Percentiles rank a stretch among this genome's conserved stretches.
Conservation (phyloP, 2,329 filamentous ascomycete species). For the Apiospora kogelbergensis region DNA sequence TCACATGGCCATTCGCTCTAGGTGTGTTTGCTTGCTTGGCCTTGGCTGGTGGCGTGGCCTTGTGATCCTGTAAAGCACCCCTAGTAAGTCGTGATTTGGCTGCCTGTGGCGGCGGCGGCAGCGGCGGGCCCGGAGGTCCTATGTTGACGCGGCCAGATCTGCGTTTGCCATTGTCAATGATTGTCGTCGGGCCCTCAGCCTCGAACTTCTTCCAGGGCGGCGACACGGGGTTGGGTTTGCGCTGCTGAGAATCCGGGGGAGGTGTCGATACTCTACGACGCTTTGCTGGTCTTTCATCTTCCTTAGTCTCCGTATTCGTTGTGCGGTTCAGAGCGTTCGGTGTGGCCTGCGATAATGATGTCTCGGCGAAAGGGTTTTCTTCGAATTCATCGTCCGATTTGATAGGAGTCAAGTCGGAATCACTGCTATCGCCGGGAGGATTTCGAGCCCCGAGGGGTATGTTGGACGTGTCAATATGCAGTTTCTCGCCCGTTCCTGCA, state of each 20-base stretch:
- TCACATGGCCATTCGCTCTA: constrained; percentile 29
- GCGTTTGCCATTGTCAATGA: constrained; percentile 70
- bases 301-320: constrained; percentile 27
- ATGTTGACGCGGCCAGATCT: constrained; percentile 66
- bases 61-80: constrained; percentile 38
- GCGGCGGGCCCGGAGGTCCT: constrained; percentile 51
- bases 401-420: constrained; percentile 18
- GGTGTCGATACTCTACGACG: constrained; percentile 60
- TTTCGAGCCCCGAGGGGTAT: background rate
- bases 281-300: constrained; percentile 56
- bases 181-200: constrained; percentile 85
- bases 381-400: constrained; percentile 20
- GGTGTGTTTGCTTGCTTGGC: constrained; percentile 29
- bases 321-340: constrained; percentile 14
- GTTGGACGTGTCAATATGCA: background rate
- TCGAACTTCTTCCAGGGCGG: constrained; percentile 91
- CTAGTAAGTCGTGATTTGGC: constrained; percentile 54
- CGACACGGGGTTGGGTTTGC: constrained; percentile 57
- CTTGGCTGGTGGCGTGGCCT: constrained; percentile 30
- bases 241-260: constrained; percentile 28
- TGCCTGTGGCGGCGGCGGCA: constrained; percentile 51
- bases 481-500: background rate
- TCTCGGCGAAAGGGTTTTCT: constrained; percentile 21
- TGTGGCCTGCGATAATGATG: constrained; percentile 11
- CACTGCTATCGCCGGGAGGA: constrained; percentile 7